These are phyloP conservation scores for Fusarium dlaminii DNA, from an alignment of 2,329 filamentous ascomycete species.

Conservation along the genomic window DNA sequence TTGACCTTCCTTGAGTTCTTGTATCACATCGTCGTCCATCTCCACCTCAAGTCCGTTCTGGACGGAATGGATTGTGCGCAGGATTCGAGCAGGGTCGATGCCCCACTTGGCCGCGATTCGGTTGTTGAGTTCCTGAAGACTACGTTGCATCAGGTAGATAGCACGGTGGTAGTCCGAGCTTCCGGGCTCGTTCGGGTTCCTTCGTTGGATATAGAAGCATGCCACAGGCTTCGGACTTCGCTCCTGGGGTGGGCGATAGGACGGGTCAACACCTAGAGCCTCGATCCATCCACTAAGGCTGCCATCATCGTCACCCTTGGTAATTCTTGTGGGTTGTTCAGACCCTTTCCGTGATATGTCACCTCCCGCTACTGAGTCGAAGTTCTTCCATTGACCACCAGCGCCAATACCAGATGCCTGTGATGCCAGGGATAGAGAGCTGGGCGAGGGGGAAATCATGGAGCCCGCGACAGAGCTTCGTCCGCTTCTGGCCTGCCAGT, in stretches of 20 bases:
- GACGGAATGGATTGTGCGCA: conserved; percentile 77
- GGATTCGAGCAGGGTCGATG: conserved; percentile 76
- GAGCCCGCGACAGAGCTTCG: conserved; percentile 68
- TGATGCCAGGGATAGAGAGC: conserved; percentile 70
- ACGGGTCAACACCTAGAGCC: conserved; percentile 86
- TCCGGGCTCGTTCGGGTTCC: conserved; percentile 58
- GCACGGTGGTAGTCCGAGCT: conserved; percentile 78
- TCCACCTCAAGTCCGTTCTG: conserved; percentile 82
- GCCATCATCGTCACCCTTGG: conserved; percentile 67
- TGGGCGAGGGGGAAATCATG: conserved; percentile 73
- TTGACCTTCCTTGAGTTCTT: conserved; percentile 86
- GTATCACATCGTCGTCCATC: conserved; percentile 89
- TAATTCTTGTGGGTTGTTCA: conserved; percentile 63
- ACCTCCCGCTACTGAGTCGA: conserved; percentile 61
- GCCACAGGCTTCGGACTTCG: conserved; percentile 77
- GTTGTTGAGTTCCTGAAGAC: conserved; percentile 75
- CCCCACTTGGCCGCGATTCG: conserved; percentile 82
- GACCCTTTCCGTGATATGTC: conserved; percentile 59
- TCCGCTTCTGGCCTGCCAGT: conserved; percentile 63
- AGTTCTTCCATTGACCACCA: conserved; percentile 65
- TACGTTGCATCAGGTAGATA: conserved; percentile 84
- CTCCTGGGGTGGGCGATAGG: conserved; percentile 82
- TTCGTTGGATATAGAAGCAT: conserved; percentile 83
- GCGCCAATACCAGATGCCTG: conserved; percentile 57
- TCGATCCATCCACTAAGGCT: conserved; percentile 86